Percentiles rank a stretch among this genome's conserved stretches.
Evolutionary conservation across 371 early-diverging fungal genomes (phyloP).

Genomic region (Capillidium heterosporum): DNA sequence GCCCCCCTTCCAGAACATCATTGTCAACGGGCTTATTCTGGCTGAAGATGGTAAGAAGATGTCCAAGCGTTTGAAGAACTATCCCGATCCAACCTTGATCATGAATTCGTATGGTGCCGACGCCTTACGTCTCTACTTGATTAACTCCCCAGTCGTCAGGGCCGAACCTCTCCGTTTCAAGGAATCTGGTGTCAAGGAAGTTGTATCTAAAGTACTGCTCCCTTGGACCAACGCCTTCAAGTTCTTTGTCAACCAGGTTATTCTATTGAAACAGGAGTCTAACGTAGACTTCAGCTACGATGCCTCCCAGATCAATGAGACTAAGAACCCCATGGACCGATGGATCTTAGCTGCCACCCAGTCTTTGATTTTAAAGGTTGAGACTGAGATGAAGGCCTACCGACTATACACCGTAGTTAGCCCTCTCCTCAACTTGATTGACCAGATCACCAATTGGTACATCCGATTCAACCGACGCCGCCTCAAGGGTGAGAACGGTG

Average conservation of each 20-base stretch:
- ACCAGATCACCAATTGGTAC: slow-evolving; percentile 98
- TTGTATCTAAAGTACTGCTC: slow-evolving; percentile 88
- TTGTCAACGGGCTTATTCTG: slow-evolving; percentile 97
- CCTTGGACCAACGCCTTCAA: slow-evolving; percentile 99
- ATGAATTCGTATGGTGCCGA: slow-evolving; percentile 96
- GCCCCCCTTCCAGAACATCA: slow-evolving; percentile 99
- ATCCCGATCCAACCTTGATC: slow-evolving; percentile 89
- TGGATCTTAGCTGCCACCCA: slow-evolving; percentile 95
- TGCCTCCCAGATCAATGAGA: slow-evolving; percentile 37
- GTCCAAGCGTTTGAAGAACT: slow-evolving; percentile 99
- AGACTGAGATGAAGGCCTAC: slow-evolving; percentile 89
- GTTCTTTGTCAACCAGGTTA: slow-evolving; percentile 88
- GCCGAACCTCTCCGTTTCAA: slow-evolving; percentile 95
- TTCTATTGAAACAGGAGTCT: slow-evolving; percentile 74
- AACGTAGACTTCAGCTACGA: slow-evolving; percentile 61
- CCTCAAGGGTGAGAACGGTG: slow-evolving; percentile 86
- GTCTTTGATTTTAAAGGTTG: slow-evolving; percentile 74
- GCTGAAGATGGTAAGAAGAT: slow-evolving; percentile 99
- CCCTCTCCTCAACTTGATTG: slow-evolving; percentile 78
- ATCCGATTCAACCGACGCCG: slow-evolving; percentile 97
- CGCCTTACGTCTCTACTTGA: slow-evolving; percentile 90
- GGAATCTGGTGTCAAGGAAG: slow-evolving; percentile 97
- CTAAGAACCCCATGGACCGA: slow-evolving; percentile 88
- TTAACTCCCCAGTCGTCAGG: slow-evolving; percentile 98
- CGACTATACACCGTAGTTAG: slow-evolving; percentile 94